Conservation (phyloP, 2,329 filamentous ascomycete species). For the Colletotrichum sp. region DNA sequence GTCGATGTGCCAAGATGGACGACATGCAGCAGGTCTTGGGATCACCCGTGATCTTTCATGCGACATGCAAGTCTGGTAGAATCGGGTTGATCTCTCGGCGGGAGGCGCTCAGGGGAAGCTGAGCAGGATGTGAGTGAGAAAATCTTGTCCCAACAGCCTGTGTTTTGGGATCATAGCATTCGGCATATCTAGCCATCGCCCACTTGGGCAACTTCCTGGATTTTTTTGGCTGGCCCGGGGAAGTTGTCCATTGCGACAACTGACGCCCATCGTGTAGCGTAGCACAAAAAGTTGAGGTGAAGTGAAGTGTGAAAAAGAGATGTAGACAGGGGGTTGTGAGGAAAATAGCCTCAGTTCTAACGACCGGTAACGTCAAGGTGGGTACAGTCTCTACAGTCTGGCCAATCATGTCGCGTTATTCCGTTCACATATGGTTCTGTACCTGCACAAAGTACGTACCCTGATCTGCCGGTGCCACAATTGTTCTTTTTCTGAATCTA, state of each 20-base stretch:
- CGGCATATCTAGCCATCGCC: background rate
- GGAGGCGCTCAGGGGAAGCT: background rate
- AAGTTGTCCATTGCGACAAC: background rate
- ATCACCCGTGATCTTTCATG: background rate
- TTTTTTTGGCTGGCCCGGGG: background rate
- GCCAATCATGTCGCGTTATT: background rate
- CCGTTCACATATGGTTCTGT: background rate
- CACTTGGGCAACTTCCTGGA: background rate
- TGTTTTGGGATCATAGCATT: background rate
- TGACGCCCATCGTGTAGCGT: background rate
- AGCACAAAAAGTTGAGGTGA: background rate
- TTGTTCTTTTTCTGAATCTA: slow-evolving; percentile 1
- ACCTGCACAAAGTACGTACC: background rate
- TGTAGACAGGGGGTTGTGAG: background rate
- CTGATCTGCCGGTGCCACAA: background rate
- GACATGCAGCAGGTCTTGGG: background rate
- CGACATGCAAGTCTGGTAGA: background rate
- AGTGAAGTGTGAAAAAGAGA: background rate
- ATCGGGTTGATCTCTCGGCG: background rate
- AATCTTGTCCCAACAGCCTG: background rate
- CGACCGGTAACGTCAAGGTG: background rate
- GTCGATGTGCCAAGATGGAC: background rate
- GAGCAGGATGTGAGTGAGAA: background rate
- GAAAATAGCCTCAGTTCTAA: background rate
- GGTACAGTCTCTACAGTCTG: too few relatives aligned